Evolutionary conservation across 192 early-diverging fungal genomes (phyloP).

Genomic region (Chytriomyces confervae): DNA sequence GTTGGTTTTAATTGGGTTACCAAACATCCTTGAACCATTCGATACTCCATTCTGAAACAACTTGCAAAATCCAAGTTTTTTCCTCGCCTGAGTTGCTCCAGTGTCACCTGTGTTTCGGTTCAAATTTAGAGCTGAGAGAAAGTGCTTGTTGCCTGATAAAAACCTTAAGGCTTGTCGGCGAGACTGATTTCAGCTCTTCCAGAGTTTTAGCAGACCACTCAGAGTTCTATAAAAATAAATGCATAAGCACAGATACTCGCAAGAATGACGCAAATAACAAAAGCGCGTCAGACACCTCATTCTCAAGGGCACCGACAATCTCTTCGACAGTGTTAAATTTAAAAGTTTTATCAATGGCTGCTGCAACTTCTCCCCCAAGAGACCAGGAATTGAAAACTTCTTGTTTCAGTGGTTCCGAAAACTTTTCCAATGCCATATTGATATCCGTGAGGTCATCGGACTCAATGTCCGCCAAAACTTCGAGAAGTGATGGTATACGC

Average conservation of each 20-base stretch:
- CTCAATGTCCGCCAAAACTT: conserved; percentile 81
- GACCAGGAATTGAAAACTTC: conserved; percentile 53
- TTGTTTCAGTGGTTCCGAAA: conserved; percentile 58
- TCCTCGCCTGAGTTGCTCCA: conserved; percentile 82
- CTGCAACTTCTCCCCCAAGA: conserved; percentile 55
- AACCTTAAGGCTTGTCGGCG: conserved; percentile 84
- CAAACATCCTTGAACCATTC: conserved; percentile 78
- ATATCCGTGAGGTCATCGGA: conserved; percentile 77
- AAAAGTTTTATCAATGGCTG: conserved; percentile 87
- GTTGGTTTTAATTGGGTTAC: background rate
- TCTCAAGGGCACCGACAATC: conserved; percentile 81
- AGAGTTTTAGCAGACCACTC: conserved; percentile 76
- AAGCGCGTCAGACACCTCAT: conserved; percentile 55
- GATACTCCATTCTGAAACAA: conserved; percentile 88
- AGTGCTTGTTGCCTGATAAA: no score
- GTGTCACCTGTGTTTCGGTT: conserved; percentile 61
- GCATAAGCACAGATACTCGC: background rate
- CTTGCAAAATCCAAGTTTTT: conserved; percentile 68
- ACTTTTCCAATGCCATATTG: conserved; percentile 90
- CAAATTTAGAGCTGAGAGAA: background rate
- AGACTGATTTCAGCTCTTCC: conserved; percentile 66
- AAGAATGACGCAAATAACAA: background rate
- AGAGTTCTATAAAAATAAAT: conserved; percentile 30
- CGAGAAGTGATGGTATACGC: conserved; percentile 78
- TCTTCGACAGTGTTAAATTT: conserved; percentile 77